phyloP scores from a whole-genome alignment of 345 rosid genomes.

The Bruguiera gymnorhiza region DNA sequence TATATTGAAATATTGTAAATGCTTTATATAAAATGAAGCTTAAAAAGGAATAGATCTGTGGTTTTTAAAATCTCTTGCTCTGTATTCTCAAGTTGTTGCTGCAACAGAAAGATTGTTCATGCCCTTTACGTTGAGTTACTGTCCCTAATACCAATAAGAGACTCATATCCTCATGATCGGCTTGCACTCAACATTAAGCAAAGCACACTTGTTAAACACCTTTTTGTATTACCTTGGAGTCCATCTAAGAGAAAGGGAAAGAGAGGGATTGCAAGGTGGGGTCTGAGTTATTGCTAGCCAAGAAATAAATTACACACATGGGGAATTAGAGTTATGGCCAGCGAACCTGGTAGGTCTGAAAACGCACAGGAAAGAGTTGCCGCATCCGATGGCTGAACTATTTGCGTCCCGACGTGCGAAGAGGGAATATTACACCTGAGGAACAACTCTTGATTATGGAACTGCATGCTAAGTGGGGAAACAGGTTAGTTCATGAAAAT shows the following conservation, averaged over 20 bases:
- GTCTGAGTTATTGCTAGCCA: conserved; percentile 21
- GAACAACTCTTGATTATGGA: conserved; percentile 93
- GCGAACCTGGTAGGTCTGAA: conserved; percentile 50
- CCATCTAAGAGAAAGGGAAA: background rate
- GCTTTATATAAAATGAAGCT: too few relatives aligned
- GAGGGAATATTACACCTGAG: conserved; percentile 89
- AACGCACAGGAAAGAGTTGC: conserved; percentile 95
- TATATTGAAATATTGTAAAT: too few relatives aligned
- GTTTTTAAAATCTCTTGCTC: too few relatives aligned
- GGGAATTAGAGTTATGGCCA: conserved; percentile 24
- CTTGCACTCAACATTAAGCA: background rate
- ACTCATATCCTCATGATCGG: background rate
- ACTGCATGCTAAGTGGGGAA: conserved; percentile 91
- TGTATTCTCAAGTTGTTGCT: too few relatives aligned
- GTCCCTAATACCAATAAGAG: background rate
- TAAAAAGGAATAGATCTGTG: too few relatives aligned
- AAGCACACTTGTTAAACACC: background rate
- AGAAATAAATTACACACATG: conserved; percentile 36
- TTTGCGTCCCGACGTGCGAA: conserved; percentile 82
- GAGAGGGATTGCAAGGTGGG: conserved; percentile 1
- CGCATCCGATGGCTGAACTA: conserved; percentile 97
- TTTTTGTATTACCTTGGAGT: background rate
- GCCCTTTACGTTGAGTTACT: too few relatives aligned
- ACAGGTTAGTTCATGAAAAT: conserved; percentile 43
- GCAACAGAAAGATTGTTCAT: too few relatives aligned